Percentiles rank a stretch among this genome's conserved stretches.
Conservation (phyloP, 768 basidiomycete genomes). For the Mycena kentingensis region DNA sequence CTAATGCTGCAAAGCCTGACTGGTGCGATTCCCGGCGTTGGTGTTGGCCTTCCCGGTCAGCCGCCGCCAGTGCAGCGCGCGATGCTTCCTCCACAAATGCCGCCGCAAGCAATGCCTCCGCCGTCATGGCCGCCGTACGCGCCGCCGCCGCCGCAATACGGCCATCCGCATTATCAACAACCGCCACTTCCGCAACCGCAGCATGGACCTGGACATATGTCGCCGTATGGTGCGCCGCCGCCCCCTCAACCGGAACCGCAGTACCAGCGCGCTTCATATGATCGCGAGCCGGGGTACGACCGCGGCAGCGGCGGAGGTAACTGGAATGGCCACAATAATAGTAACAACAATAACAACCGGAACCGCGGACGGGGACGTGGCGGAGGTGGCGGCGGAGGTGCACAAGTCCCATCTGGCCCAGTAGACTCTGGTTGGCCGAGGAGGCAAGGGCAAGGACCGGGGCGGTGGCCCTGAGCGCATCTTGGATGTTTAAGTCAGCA, state of each 20-base stretch:
- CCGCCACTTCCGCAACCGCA: conserved; percentile 18
- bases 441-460: conserved; percentile 34
- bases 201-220: conserved; percentile 21
- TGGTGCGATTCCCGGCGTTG: conserved; percentile 36
- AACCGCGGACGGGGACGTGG: conserved; percentile 38
- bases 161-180: conserved; percentile 17
- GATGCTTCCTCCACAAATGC: conserved; percentile 11
- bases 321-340: conserved; percentile 24
- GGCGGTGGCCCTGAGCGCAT: conserved; percentile 21
- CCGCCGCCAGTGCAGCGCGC: conserved; percentile 25
- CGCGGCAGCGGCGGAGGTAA: conserved; percentile 30
- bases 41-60: conserved; percentile 31
- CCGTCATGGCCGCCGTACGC: conserved; percentile 12
- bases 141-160: conserved; percentile 24
- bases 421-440: conserved; percentile 65
- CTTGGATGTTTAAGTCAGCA: no score
- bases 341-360: conserved; percentile 32
- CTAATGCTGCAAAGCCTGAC: conserved; percentile 63
- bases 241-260: conserved; percentile 32
- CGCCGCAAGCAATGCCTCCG: conserved; percentile 15
- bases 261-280: conserved; percentile 28
- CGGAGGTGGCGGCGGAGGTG: conserved; percentile 36
- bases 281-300: conserved; percentile 30
- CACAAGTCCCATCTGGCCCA: no score
- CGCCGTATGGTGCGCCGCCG: conserved; percentile 31